A percentile compares a stretch with the other conserved stretches of the same genome.
phyloP scores from a whole-genome alignment of 2,329 filamentous ascomycete genomes.

The Elsinoe arachidis region DNA sequence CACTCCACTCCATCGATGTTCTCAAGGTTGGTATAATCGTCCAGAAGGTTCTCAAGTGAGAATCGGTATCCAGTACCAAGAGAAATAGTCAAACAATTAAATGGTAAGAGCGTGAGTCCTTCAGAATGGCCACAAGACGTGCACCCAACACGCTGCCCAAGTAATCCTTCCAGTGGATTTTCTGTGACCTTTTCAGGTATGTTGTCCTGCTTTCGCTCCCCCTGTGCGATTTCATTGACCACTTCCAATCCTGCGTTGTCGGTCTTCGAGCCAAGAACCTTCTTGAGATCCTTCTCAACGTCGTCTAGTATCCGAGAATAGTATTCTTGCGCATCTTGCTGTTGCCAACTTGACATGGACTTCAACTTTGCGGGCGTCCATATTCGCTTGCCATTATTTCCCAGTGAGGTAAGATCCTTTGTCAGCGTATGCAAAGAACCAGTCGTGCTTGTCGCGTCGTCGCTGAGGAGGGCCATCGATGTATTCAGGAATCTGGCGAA shows the following conservation, averaged over 20 bases:
- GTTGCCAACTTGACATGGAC: slow-evolving; percentile 88
- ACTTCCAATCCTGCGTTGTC: slow-evolving; percentile 2
- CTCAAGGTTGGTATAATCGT: slow-evolving; percentile 78
- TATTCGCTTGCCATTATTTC: slow-evolving; percentile 65
- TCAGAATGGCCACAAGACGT: slow-evolving; percentile 78
- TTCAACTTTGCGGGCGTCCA: slow-evolving; percentile 79
- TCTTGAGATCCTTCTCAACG: slow-evolving; percentile 46
- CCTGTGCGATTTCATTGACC: slow-evolving; percentile 10
- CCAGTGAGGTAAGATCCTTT: slow-evolving; percentile 56
- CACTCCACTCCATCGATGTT: slow-evolving; percentile 85
- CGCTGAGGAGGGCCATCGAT: slow-evolving; percentile 23
- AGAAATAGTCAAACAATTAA: slow-evolving; percentile 85
- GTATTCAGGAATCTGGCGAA: slow-evolving; percentile 36
- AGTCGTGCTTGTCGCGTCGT: slow-evolving; percentile 35
- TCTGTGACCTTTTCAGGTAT: slow-evolving; percentile 25
- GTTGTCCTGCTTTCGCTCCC: background rate
- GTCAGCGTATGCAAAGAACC: slow-evolving; percentile 57
- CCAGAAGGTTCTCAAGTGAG: slow-evolving; percentile 67
- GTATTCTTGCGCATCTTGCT: slow-evolving; percentile 97
- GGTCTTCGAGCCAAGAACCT: slow-evolving; percentile 22
- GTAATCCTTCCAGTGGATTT: slow-evolving; percentile 79
- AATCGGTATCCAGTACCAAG: slow-evolving; percentile 60
- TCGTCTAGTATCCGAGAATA: slow-evolving; percentile 64
- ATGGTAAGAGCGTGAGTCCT: slow-evolving; percentile 80
- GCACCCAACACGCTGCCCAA: slow-evolving; percentile 84